phyloP scores from a whole-genome alignment of 2,329 filamentous ascomycete species.

The Fusarium sp. region DNA sequence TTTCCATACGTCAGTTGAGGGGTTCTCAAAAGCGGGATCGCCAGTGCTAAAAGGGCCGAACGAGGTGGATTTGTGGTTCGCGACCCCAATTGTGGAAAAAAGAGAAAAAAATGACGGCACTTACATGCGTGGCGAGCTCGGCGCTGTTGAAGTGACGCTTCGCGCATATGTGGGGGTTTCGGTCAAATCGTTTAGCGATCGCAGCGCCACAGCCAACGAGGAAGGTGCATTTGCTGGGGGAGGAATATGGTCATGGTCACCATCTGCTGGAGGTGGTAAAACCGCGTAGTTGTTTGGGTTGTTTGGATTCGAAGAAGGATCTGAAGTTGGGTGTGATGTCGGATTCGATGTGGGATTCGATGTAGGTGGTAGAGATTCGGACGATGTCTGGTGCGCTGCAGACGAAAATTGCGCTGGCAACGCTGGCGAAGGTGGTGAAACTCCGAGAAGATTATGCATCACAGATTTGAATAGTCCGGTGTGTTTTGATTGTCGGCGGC shows the following conservation, averaged over 20 bases:
- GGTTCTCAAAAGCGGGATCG: slow-evolving; percentile 25
- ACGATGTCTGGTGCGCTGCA: slow-evolving; percentile 47
- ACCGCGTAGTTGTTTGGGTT: slow-evolving; percentile 47
- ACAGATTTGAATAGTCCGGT: slow-evolving; percentile 57
- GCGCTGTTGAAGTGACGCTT: slow-evolving; percentile 68
- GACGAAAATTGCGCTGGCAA: slow-evolving; percentile 44
- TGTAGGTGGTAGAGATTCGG: slow-evolving; percentile 28
- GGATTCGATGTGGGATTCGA: slow-evolving; percentile 38
- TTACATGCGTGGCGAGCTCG: slow-evolving; percentile 69
- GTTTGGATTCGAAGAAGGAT: slow-evolving; percentile 40
- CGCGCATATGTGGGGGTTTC: slow-evolving; percentile 67
- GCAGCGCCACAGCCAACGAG: slow-evolving; percentile 56
- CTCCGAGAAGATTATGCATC: slow-evolving; percentile 56
- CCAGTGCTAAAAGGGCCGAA: slow-evolving; percentile 39
- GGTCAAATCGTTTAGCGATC: slow-evolving; percentile 57
- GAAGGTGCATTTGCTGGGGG: slow-evolving; percentile 41
- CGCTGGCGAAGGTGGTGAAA: slow-evolving; percentile 45
- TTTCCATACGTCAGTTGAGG: slow-evolving; percentile 39
- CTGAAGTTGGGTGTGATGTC: slow-evolving; percentile 38
- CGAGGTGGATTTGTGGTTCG: slow-evolving; percentile 35
- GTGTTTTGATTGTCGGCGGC: slow-evolving; percentile 53
- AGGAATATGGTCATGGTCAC: slow-evolving; percentile 46
- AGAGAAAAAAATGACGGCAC: slow-evolving; percentile 43
- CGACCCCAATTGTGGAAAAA: slow-evolving; percentile 23
- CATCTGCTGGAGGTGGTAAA: slow-evolving; percentile 50